A percentile compares a stretch with the other conserved stretches of the same genome.
Conservation (phyloP, 768 basidiomycete genomes). For the Suillus weaverae region DNA sequence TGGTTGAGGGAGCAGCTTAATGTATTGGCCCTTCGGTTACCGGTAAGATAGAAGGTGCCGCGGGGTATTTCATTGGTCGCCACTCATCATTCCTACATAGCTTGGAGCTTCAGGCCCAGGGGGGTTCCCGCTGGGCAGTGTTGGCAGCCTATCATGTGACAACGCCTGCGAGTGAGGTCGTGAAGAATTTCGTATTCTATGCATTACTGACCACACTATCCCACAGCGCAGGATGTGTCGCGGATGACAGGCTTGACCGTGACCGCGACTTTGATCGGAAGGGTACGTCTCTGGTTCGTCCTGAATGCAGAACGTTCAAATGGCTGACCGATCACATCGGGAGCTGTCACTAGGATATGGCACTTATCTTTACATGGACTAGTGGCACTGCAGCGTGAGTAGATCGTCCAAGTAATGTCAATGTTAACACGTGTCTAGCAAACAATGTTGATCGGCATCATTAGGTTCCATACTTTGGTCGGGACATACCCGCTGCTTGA, state of each 20-base stretch:
- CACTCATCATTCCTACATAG: neutral
- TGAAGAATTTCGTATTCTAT: neutral
- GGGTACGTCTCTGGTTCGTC: constrained; percentile 32
- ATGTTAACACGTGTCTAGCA: neutral
- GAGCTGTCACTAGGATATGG: constrained; percentile 40
- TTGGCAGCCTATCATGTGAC: neutral
- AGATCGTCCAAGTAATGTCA: neutral
- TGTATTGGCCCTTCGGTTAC: too few relatives aligned
- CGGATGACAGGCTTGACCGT: constrained; percentile 56
- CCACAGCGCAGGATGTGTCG: constrained; percentile 51
- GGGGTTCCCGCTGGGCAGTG: neutral
- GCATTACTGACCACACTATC: constrained; percentile 18
- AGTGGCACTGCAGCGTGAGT: constrained; percentile 4
- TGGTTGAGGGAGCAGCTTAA: too few relatives aligned
- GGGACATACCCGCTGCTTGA: constrained; percentile 22
- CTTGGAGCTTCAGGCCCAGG: neutral
- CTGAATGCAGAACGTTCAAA: constrained; percentile 43
- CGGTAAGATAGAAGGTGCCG: too few relatives aligned
- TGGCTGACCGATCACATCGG: constrained; percentile 47
- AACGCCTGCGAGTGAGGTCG: neutral
- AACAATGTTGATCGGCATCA: neutral
- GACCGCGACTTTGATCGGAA: constrained; percentile 50
- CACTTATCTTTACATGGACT: constrained; percentile 11
- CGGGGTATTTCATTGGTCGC: neutral
- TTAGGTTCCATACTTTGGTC: constrained; percentile 10